phyloP scores from a whole-genome alignment of 352 stramenopile genomes.

The Hyphochytrium catenoides region DNA sequence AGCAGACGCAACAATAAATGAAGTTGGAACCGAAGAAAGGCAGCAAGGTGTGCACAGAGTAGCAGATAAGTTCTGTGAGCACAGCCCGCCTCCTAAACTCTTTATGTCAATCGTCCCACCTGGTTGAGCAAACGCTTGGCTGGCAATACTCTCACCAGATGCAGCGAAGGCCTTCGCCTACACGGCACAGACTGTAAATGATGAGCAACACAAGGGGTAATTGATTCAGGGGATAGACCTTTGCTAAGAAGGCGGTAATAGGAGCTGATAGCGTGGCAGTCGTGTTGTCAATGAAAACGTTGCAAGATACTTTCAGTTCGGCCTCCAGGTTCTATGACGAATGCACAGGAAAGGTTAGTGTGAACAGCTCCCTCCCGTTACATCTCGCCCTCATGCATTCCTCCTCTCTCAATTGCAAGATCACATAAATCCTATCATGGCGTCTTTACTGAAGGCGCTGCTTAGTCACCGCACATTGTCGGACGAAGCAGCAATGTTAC shows the following conservation, averaged over 20 bases:
- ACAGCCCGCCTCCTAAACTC: not conserved
- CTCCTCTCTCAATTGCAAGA: too few species aligned
- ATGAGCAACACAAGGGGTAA: slow-evolving; percentile 14
- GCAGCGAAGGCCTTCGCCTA: not conserved
- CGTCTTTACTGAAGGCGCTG: too few species aligned
- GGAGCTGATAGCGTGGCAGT: slow-evolving; percentile 28
- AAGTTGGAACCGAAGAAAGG: slow-evolving; percentile 3
- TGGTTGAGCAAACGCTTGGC: not conserved
- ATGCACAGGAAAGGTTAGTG: slow-evolving; percentile 18
- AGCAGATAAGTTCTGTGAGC: not conserved
- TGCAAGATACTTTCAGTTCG: slow-evolving; percentile 50
- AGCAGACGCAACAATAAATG: slow-evolving; percentile 3
- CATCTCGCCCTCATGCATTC: slow-evolving; percentile 34
- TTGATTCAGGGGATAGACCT: slow-evolving; percentile 23
- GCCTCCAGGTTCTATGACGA: slow-evolving; percentile 25
- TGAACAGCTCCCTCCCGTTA: slow-evolving; percentile 1
- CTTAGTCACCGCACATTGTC: too few species aligned
- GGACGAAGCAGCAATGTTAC: too few species aligned
- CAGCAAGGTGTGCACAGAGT: not conserved
- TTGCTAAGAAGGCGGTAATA: slow-evolving; percentile 29
- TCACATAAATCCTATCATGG: too few species aligned
- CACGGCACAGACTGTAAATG: not conserved
- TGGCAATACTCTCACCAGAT: not conserved
- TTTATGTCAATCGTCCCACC: not conserved
- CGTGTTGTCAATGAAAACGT: slow-evolving; percentile 39